Evolutionary conservation across 179 eudicot species (phyloP).

Genomic region (Spergularia azorica): DNA sequence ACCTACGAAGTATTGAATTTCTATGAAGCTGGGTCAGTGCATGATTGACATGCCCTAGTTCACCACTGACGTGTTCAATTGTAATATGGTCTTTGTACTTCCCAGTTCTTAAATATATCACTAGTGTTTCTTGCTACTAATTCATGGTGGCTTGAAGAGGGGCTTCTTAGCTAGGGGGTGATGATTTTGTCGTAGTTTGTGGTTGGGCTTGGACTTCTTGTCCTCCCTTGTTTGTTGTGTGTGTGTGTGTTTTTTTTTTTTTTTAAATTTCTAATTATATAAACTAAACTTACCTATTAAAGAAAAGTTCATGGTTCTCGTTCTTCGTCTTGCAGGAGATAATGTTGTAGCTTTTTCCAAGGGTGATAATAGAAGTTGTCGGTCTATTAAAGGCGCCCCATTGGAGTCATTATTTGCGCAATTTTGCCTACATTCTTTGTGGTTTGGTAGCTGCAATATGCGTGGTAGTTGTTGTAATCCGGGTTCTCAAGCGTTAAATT

Average conservation of each 20-base stretch:
- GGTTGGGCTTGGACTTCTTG: too few relatives aligned
- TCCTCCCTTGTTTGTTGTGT: too few relatives aligned
- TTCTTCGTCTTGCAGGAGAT: conserved; percentile 41
- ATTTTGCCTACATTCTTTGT: conserved; percentile 85
- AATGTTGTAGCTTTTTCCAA: conserved; percentile 40
- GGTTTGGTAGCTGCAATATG: conserved; percentile 96
- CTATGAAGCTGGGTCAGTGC: background rate
- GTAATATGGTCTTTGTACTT: conserved; percentile 7
- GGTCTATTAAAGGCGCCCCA: conserved; percentile 88
- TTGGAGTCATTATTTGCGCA: conserved; percentile 83
- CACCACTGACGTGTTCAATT: background rate
- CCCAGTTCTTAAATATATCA: background rate
- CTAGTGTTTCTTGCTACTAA: background rate
- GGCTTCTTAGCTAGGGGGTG: too few relatives aligned
- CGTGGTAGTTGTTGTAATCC: conserved; percentile 58
- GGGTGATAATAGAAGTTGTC: conserved; percentile 64
- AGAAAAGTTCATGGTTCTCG: background rate
- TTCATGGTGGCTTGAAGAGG: background rate
- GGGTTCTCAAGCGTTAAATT: conserved; percentile 12
- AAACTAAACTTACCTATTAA: too few relatives aligned
- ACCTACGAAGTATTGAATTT: background rate
- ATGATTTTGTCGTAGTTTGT: too few relatives aligned
- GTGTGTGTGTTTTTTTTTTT: too few relatives aligned
- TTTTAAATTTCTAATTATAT: too few relatives aligned
- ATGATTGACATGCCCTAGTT: background rate